Percentiles rank a stretch among this genome's conserved stretches.
These are phyloP conservation scores for Decorospora gaudefroyi DNA, from an alignment of 2,329 filamentous ascomycete species.

Conservation along the genomic window DNA sequence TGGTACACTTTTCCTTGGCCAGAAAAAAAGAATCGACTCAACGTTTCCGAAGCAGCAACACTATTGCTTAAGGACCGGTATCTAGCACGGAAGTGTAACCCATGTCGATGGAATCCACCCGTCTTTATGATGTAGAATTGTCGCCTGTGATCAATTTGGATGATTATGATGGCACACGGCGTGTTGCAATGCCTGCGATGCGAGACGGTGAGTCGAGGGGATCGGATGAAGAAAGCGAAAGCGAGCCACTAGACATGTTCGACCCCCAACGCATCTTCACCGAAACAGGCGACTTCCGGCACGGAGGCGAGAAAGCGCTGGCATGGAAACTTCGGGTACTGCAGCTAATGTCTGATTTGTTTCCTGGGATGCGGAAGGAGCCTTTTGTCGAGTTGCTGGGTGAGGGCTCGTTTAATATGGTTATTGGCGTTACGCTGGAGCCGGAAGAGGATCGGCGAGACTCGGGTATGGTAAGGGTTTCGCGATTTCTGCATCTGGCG, in stretches of 20 bases:
- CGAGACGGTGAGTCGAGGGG: no score
- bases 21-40: no score
- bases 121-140: no score
- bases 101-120: no score
- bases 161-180: no score
- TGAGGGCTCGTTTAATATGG: slow-evolving; percentile 4
- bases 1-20: no score
- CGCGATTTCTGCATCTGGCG: not conserved
- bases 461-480: not conserved
- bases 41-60: no score
- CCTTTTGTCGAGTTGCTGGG: not conserved
- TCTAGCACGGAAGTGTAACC: no score
- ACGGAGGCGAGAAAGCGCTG: not conserved
- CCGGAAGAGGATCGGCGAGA: not conserved
- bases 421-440: not conserved
- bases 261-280: not conserved
- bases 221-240: not conserved
- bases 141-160: no score
- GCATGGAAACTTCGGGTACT: not conserved
- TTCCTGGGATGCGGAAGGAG: not conserved
- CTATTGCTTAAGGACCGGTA: no score
- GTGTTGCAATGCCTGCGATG: no score
- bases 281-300: not conserved
- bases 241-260: not conserved
- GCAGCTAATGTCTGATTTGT: not conserved